Conservation (phyloP, 2,329 filamentous ascomycete genomes). For the Beauveria caledonica region DNA sequence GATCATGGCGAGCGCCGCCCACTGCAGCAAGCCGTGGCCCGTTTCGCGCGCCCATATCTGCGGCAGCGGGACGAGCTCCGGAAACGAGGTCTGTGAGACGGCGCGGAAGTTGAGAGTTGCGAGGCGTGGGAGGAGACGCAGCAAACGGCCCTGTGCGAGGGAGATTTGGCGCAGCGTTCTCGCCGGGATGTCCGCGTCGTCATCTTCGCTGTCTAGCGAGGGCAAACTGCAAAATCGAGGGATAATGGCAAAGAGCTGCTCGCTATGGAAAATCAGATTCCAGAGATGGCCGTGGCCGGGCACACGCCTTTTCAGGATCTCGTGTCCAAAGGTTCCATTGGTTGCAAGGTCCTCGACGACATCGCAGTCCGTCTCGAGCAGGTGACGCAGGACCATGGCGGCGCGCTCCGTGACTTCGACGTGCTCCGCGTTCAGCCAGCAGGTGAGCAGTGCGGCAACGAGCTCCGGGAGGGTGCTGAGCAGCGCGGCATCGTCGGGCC, state of each 20-base stretch:
- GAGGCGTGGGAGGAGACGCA: conserved; percentile 43
- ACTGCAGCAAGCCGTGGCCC: conserved; percentile 38
- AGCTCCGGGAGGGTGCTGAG: conserved; percentile 42
- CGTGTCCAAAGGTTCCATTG: conserved; percentile 19
- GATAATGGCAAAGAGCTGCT: conserved; percentile 37
- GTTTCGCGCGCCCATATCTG: conserved; percentile 15
- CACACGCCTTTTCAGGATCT: conserved; percentile 29
- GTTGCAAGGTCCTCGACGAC: conserved; percentile 19
- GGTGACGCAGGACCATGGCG: conserved; percentile 39
- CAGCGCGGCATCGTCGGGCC: conserved; percentile 40
- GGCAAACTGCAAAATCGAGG: conserved; percentile 23
- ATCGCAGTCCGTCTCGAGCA: conserved; percentile 49
- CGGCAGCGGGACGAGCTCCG: conserved; percentile 24
- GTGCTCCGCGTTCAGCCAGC: conserved; percentile 27
- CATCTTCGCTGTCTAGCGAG: conserved; percentile 19
- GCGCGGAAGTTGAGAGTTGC: conserved; percentile 37
- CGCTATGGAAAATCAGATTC: conserved; percentile 41
- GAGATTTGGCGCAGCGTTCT: conserved; percentile 31
- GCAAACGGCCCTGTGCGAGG: conserved; percentile 44
- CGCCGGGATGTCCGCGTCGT: not conserved
- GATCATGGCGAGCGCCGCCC: conserved; percentile 44
- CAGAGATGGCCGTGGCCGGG: conserved; percentile 47
- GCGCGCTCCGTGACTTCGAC: conserved; percentile 35
- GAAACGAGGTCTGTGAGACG: conserved; percentile 29
- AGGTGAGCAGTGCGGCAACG: conserved; percentile 37